Evolutionary conservation across 495 filamentous ascomycete genomes (phyloP), one percentile per base, ranked within the genome.

Genomic region (Aspergillus saccharolyticus): DNA sequence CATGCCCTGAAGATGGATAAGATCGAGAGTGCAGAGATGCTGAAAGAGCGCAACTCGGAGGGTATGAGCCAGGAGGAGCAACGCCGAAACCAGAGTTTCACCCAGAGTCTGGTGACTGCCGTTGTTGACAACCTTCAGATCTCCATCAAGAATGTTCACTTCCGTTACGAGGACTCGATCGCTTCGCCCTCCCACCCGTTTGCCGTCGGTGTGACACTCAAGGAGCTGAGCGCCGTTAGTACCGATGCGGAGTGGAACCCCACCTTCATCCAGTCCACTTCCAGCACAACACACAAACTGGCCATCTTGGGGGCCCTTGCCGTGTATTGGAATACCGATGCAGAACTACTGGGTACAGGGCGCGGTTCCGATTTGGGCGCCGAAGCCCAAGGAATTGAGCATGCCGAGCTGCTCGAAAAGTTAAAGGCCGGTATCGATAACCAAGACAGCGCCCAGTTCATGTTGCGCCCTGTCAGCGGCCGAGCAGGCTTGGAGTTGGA

Each of bases 91-190:
- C 93, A 97, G 74, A 96, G 89, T 71, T 98, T 98, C 69, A 96
- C 93, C 16, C 86, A 94, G 62, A 97, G 91, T 70, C 73, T 98
- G 56, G 84, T 92, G 33, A 96, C 94, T 20, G 96, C 94, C 61
- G 95, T 98, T 63, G 89, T 97, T 60, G 93, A 98, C 76, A 98
- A 98, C 67, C 80, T 98, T 33, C 94, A 98, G 71, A 88, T 98
- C 55, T 95, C 86, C 20, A 87, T 98, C 69, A 97, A 96, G 80
- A 97, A 97, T 67, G 95, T 98, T 51, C 94, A 98, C 69, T 82
- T 98, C 50, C 88, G 94, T 58, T 98, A 97, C 70, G 94, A 98
- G 70, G 94, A 98, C 69, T 89, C 91, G n/a, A 88, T 97, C 60
- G 90, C 92, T 42, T 90, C 93, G 9, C 91, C 91, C 2, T 91